Evolutionary conservation across 257 asterid genomes (phyloP), one percentile per base, ranked within the genome.

Genomic region (Fraxinus excelsior): DNA sequence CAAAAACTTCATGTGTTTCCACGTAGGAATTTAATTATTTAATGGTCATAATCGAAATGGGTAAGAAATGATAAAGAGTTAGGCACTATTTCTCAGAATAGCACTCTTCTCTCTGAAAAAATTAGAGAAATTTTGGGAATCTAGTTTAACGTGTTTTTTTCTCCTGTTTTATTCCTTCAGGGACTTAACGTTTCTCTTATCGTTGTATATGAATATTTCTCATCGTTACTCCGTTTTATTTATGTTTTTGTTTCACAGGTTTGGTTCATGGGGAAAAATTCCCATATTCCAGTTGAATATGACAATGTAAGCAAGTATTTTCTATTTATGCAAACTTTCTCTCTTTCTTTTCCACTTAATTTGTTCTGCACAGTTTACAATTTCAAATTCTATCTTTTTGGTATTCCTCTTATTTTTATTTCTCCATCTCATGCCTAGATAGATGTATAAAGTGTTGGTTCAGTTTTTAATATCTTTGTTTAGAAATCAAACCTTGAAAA

Each of bases 221-320:
- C 0, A 38, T 19, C 38, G 77, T 51, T 37, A 70, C n/a, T 78
- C 2, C 74, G 73, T 69, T 68, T 29, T 26, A 67, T 68, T 6
- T 69, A 5, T 79, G 74, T 37, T 74, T 76, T 70, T 80, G 60
- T 68, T 79, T 40, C 78, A 64, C 94, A 91, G 98, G 89, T 94
- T 83, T 88, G 96, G 97, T 92, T 94, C 89, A 94, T 94, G 98
- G 98, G 98, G 62, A 91, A 92, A 83, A 85, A 88, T 81, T 94
- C 94, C 66, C 98, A 94, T 75, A 92, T 94, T 80, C 90, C 98
- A 70, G 91, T 87, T 42, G 98, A 94, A 85, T 94, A 92, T 79
- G 97, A 94, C 81, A 89, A 84, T 83, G 98, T 94, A 92, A 89
- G 98, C 74, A 76, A 72, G 71, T 72, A 35, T 77, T 71, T 71